These are phyloP conservation scores for Flueggea neowawraea DNA, from an alignment of 441 rosid genomes.

Conservation along the genomic window DNA sequence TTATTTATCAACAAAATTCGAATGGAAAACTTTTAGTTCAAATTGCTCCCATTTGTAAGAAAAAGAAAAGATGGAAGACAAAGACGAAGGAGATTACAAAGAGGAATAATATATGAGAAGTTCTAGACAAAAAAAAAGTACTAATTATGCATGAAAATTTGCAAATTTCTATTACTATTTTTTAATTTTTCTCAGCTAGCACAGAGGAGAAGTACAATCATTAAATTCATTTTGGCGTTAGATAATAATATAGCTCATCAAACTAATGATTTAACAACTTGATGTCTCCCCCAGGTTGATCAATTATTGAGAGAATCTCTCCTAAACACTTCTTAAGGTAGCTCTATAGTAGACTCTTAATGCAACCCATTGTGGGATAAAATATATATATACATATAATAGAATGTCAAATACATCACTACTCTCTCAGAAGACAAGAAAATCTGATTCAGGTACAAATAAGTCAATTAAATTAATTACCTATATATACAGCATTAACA, in stretches of 20 bases:
- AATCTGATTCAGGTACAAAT: constrained; percentile 21
- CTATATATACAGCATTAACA: constrained; percentile 7
- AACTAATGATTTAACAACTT: background rate
- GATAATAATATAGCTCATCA: background rate
- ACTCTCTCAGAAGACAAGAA: constrained; percentile 22
- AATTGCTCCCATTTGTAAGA: too few relatives aligned
- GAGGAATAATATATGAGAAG: too few relatives aligned
- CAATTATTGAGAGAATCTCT: constrained; percentile 13
- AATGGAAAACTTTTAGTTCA: too few relatives aligned
- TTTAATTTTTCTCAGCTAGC: too few relatives aligned
- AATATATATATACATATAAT: constrained; percentile 1
- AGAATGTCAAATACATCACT: constrained; percentile 9
- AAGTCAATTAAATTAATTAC: constrained; percentile 11
- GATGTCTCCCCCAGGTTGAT: constrained; percentile 7
- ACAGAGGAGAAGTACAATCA: too few relatives aligned
- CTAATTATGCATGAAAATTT: too few relatives aligned
- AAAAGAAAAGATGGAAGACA: too few relatives aligned
- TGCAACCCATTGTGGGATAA: constrained; percentile 23
- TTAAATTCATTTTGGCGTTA: background rate
- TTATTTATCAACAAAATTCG: too few relatives aligned
- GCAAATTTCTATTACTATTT: too few relatives aligned
- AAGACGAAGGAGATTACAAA: too few relatives aligned
- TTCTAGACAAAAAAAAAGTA: too few relatives aligned
- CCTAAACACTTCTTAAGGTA: constrained; percentile 3
- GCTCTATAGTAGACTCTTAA: constrained; percentile 1